A percentile compares a stretch with the other conserved stretches of the same genome.
These are phyloP conservation scores for thale cress (Arabidopsis thaliana) DNA, from an alignment of 345 rosid genomes.

Conservation along the genomic window DNA sequence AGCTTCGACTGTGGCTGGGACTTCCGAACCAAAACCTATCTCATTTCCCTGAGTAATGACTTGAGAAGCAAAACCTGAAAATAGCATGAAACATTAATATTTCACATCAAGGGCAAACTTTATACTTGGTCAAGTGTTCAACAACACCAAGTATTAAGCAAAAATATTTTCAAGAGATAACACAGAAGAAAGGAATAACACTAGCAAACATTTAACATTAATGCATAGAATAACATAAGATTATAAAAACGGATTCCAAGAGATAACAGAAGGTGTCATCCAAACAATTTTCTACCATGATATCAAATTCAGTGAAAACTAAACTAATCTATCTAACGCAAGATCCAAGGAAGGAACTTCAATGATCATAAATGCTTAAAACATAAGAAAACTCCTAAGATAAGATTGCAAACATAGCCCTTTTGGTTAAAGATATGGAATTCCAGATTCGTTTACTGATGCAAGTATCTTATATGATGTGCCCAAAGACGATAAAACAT, in stretches of 20 bases:
- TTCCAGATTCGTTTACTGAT: neutral
- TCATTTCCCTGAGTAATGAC: constrained; percentile 37
- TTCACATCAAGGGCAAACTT: neutral
- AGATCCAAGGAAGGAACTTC: too few relatives aligned
- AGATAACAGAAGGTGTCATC: neutral
- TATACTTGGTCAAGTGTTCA: neutral
- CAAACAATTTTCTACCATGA: neutral
- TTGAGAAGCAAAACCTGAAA: constrained; percentile 42
- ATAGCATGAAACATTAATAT: constrained; percentile 4
- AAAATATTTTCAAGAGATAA: neutral
- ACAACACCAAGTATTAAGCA: neutral
- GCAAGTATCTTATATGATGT: neutral
- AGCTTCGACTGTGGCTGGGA: constrained; percentile 74
- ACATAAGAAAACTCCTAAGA: neutral
- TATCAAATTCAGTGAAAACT: neutral
- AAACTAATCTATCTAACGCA: neutral
- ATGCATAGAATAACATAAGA: neutral
- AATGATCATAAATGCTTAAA: neutral
- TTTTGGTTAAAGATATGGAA: neutral
- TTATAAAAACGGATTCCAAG: neutral
- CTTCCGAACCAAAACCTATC: constrained; percentile 40
- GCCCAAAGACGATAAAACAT: neutral
- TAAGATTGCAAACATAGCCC: too few relatives aligned
- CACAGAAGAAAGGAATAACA: neutral
- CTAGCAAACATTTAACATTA: neutral